These are phyloP conservation scores for Dictyostelium intermedium DNA, from an alignment of 78 protist species.

Conservation along the genomic window DNA sequence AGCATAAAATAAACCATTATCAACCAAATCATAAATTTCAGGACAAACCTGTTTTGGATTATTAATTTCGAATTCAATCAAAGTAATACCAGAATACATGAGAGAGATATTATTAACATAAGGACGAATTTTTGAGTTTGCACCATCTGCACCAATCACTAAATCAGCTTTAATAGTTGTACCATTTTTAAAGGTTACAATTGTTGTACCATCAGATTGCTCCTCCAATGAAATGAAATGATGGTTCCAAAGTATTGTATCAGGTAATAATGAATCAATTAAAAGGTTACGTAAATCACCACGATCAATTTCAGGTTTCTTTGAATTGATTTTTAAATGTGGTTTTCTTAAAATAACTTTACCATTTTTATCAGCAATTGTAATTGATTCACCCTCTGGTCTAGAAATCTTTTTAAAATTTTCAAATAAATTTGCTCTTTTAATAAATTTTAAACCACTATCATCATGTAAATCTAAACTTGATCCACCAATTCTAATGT, in stretches of 20 bases:
- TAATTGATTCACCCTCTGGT: constrained; percentile 25
- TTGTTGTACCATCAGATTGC: neutral
- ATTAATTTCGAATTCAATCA: neutral
- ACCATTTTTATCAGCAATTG: constrained; percentile 5
- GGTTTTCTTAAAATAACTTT: neutral
- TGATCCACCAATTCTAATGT: constrained; percentile 34
- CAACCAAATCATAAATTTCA: neutral
- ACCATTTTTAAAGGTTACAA: neutral
- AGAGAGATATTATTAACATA: neutral
- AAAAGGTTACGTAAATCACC: constrained; percentile 27
- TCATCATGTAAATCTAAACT: constrained; percentile 46
- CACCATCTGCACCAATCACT: constrained; percentile 63
- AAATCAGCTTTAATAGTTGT: neutral
- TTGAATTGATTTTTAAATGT: neutral
- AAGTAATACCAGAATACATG: constrained; percentile 19
- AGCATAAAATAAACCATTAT: constrained; percentile 2
- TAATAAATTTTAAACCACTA: constrained; percentile 20
- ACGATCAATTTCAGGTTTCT: constrained; percentile 63
- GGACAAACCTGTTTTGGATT: constrained; percentile 1
- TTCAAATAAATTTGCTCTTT: neutral
- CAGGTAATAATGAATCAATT: neutral
- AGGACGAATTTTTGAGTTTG: constrained; percentile 17
- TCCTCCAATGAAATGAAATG: neutral
- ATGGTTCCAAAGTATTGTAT: constrained; percentile 8
- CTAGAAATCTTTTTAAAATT: neutral